phyloP scores from a whole-genome alignment of 2,329 filamentous ascomycete species.

The Curvularia eragrostidis region DNA sequence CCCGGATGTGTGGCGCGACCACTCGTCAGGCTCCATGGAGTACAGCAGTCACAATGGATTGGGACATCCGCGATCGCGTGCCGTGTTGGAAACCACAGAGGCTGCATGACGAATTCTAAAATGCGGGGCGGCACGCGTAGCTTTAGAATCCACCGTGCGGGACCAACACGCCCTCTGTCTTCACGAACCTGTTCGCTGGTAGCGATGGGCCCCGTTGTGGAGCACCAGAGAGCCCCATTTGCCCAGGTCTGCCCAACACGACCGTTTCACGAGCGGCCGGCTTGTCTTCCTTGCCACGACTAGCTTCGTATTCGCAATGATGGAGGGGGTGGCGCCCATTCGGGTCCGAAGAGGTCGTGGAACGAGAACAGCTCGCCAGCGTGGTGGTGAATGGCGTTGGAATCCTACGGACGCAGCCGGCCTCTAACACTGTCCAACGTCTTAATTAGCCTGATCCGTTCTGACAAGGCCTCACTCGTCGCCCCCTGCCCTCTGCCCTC shows the following conservation, averaged over 20 bases:
- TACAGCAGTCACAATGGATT: constrained; percentile 5
- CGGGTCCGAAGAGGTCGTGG: not conserved
- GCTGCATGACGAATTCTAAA: constrained; percentile 34
- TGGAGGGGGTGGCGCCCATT: not conserved
- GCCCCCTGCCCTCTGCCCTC: constrained; percentile 19
- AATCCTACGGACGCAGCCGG: constrained; percentile 40
- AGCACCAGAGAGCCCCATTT: constrained; percentile 29
- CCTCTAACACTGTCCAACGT: constrained; percentile 41
- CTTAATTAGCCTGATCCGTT: constrained; percentile 47
- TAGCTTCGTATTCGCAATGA: not conserved
- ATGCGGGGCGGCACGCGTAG: constrained; percentile 39
- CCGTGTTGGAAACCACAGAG: constrained; percentile 14
- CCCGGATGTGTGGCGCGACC: constrained; percentile 10
- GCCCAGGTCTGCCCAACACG: constrained; percentile 18
- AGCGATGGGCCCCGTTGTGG: constrained; percentile 28
- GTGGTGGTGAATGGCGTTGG: constrained; percentile 13
- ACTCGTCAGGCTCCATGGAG: constrained; percentile 5
- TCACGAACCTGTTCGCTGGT: constrained; percentile 35
- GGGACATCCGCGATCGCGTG: constrained; percentile 21
- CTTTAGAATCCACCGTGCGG: constrained; percentile 21
- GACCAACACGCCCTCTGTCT: constrained; percentile 17
- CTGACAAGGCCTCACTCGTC: constrained; percentile 38
- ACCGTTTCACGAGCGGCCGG: constrained; percentile 19
- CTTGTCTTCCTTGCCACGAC: constrained; percentile 10
- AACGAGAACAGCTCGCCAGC: not conserved